Percentiles rank a stretch among this genome's conserved stretches.
These are phyloP conservation scores for Ananas comosus DNA, from an alignment of 176 grass and related monocot genomes.

Conservation along the genomic window DNA sequence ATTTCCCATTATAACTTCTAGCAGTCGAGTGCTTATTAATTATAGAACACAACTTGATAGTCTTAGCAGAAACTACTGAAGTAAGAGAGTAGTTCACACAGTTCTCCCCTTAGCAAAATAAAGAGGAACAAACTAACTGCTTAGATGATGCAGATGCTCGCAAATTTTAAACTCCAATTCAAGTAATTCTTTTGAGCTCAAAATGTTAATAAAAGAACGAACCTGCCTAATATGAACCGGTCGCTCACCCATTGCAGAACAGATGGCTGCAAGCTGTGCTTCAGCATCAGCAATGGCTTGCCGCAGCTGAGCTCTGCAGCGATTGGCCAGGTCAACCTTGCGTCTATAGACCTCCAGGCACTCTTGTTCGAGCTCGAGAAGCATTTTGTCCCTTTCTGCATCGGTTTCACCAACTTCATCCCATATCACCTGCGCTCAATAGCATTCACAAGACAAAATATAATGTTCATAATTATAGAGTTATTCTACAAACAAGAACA, in stretches of 20 bases:
- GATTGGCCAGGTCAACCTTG: constrained; percentile 66
- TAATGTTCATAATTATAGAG: not conserved
- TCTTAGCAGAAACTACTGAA: constrained; percentile 1
- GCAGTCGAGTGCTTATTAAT: not conserved
- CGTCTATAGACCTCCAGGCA: constrained; percentile 59
- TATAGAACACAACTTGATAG: not conserved
- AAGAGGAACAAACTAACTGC: not conserved
- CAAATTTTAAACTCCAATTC: not conserved
- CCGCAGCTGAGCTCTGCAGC: constrained; percentile 46
- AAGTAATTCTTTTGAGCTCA: not conserved
- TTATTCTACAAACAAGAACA: not conserved
- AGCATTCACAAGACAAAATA: constrained; percentile 11
- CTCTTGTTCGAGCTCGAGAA: constrained; percentile 62
- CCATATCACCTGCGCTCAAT: constrained; percentile 51
- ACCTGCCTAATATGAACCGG: constrained; percentile 52
- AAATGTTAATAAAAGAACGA: constrained; percentile 10
- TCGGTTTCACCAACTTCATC: constrained; percentile 74
- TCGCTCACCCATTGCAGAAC: constrained; percentile 57
- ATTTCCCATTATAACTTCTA: constrained; percentile 6
- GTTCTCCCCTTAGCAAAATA: not conserved
- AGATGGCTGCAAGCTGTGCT: constrained; percentile 71
- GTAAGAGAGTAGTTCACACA: not conserved
- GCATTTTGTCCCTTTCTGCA: constrained; percentile 44
- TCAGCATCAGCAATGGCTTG: constrained; percentile 57
- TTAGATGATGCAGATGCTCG: not conserved